Conservation (phyloP, 805 yeast genomes). For the Komagataella ulmi region DNA sequence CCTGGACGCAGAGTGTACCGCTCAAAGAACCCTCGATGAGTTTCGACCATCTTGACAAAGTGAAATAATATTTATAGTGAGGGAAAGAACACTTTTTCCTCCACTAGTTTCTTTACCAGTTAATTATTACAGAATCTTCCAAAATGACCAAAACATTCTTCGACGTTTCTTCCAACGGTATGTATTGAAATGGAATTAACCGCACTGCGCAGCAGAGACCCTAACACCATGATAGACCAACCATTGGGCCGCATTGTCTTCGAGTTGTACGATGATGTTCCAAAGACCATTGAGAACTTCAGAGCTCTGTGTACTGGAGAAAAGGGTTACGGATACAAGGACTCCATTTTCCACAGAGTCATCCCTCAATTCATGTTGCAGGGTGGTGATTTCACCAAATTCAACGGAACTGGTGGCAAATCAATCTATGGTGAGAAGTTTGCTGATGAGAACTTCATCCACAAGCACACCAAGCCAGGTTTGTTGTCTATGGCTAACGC, state of each 20-base stretch:
- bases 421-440: constrained; percentile 72
- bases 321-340: constrained; percentile 82
- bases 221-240: constrained; percentile 16
- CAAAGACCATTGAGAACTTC: constrained; percentile 95
- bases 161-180: constrained; percentile 26
- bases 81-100: constrained; percentile 9
- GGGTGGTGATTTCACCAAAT: constrained; percentile 75
- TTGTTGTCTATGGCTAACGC: constrained; percentile 96
- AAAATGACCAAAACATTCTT: constrained; percentile 26
- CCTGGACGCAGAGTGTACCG: background rate
- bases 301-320: constrained; percentile 84
- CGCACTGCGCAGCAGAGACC: constrained; percentile 19
- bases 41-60: background rate
- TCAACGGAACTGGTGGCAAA: constrained; percentile 88
- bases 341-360: constrained; percentile 88
- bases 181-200: constrained; percentile 3
- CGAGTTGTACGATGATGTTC: constrained; percentile 81
- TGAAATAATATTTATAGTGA: background rate
- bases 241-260: constrained; percentile 51
- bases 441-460: constrained; percentile 63
- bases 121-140: background rate
- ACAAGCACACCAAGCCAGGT: constrained; percentile 66
- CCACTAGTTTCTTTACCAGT: constrained; percentile 3
- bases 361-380: constrained; percentile 94
- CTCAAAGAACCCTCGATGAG: background rate